Percentiles rank a stretch among this genome's conserved stretches.
Evolutionary conservation across 441 rosid genomes (phyloP).

Genomic region (Biscutella laevigata): DNA sequence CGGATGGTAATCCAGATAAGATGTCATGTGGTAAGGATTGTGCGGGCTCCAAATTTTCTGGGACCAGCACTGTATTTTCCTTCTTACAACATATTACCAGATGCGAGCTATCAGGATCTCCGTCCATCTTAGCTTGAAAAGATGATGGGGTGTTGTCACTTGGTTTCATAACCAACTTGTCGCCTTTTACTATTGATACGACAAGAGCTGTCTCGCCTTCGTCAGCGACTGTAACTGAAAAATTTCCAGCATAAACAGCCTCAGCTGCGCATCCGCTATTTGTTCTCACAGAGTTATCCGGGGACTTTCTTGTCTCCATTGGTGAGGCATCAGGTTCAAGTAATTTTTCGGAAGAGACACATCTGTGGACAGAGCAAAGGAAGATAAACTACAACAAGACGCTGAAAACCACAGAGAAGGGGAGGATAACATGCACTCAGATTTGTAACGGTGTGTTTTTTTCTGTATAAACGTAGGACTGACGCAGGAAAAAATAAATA

Average conservation of each 20-base stretch:
- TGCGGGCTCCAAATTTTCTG: slow-evolving; percentile 31
- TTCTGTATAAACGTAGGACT: background rate
- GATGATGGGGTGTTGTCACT: slow-evolving; percentile 31
- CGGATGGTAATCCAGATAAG: slow-evolving; percentile 28
- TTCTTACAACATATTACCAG: slow-evolving; percentile 27
- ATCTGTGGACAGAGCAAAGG: slow-evolving; percentile 43
- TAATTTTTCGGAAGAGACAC: slow-evolving; percentile 43
- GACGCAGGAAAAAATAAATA: background rate
- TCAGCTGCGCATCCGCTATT: slow-evolving; percentile 38
- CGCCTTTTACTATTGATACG: slow-evolving; percentile 65
- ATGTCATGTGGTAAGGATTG: slow-evolving; percentile 46
- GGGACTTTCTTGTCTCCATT: slow-evolving; percentile 31
- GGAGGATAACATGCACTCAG: background rate
- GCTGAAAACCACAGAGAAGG: slow-evolving; percentile 2
- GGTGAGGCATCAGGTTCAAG: slow-evolving; percentile 35
- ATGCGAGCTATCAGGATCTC: slow-evolving; percentile 26
- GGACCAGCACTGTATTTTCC: slow-evolving; percentile 26
- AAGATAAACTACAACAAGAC: slow-evolving; percentile 15
- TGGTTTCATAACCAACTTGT: slow-evolving; percentile 36
- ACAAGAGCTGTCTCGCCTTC: slow-evolving; percentile 93
- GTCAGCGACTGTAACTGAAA: slow-evolving; percentile 83
- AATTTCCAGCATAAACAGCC: slow-evolving; percentile 49
- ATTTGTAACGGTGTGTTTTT: background rate
- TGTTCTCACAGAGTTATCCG: slow-evolving; percentile 32
- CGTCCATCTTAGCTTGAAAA: slow-evolving; percentile 32